phyloP scores from a whole-genome alignment of 352 stramenopile species.

The Pythium monospermum region DNA sequence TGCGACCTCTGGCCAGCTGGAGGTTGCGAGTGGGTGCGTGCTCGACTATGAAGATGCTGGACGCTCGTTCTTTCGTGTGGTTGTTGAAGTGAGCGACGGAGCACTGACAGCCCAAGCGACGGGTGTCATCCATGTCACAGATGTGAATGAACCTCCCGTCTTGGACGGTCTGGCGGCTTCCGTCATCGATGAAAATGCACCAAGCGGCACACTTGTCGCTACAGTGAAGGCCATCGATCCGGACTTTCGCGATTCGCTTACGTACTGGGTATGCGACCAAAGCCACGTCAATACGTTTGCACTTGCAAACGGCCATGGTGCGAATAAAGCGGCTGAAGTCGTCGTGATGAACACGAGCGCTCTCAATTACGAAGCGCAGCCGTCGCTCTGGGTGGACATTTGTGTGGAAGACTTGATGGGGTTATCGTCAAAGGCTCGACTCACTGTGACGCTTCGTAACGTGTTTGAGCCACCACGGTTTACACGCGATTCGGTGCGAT shows the following conservation, averaged over 20 bases:
- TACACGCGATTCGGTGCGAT: slow-evolving; percentile 17
- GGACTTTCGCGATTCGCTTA: slow-evolving; percentile 28
- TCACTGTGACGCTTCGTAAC: slow-evolving; percentile 32
- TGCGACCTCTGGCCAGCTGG: slow-evolving; percentile 13
- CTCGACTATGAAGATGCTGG: slow-evolving; percentile 19
- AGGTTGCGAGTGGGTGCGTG: slow-evolving; percentile 13
- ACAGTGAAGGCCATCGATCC: slow-evolving; percentile 29
- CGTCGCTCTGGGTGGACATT: slow-evolving; percentile 37
- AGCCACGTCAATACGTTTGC: slow-evolving; percentile 30
- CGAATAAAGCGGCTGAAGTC: slow-evolving; percentile 15
- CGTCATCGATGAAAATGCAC: slow-evolving; percentile 19
- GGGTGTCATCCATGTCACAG: slow-evolving; percentile 16
- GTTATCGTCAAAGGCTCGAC: slow-evolving; percentile 17
- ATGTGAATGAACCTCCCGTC: slow-evolving; percentile 40
- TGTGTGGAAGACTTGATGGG: slow-evolving; percentile 40
- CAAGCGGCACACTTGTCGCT: slow-evolving; percentile 17
- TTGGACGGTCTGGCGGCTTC: slow-evolving; percentile 6
- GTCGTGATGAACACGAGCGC: slow-evolving; percentile 30
- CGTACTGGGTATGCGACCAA: slow-evolving; percentile 44
- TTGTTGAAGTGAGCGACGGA: slow-evolving; percentile 22
- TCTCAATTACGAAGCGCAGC: slow-evolving; percentile 36
- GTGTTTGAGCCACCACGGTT: slow-evolving; percentile 52
- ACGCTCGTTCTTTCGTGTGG: slow-evolving; percentile 13
- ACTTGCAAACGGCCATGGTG: slow-evolving; percentile 12
- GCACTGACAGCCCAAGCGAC: not conserved